Evolutionary conservation across 2,329 filamentous ascomycete species (phyloP).

Genomic region (Arthrobotrys iridis): DNA sequence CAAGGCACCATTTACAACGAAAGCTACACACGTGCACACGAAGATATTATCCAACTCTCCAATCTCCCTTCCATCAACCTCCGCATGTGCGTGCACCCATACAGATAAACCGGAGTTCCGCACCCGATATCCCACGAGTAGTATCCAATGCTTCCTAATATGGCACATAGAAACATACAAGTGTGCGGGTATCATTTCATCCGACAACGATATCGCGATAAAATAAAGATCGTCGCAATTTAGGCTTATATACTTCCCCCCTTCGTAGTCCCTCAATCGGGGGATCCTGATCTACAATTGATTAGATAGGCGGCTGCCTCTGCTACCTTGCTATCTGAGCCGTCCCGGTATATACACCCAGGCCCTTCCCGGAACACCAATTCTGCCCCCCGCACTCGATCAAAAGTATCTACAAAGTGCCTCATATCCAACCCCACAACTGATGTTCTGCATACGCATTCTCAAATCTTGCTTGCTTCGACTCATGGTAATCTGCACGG

Average conservation of each 20-base stretch:
- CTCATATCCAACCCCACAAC: conserved; percentile 2
- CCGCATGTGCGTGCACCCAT: too few species aligned
- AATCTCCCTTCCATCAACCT: too few species aligned
- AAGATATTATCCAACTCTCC: too few species aligned
- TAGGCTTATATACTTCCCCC: neutral
- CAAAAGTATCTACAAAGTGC: neutral
- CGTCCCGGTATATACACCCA: neutral
- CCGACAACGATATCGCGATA: neutral
- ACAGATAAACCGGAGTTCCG: neutral
- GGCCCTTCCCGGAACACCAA: too few species aligned
- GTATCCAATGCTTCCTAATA: neutral
- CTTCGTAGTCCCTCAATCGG: neutral
- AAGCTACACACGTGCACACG: too few species aligned
- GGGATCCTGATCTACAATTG: neutral
- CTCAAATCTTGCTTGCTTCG: neutral
- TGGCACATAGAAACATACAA: neutral
- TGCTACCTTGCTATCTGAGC: neutral
- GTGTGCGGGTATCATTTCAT: neutral
- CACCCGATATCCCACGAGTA: neutral
- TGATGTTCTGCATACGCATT: neutral
- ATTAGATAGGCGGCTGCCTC: neutral
- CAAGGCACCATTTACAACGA: too few species aligned
- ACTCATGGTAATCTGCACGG: neutral
- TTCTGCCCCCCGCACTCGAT: neutral
- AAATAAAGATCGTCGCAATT: neutral